phyloP scores from a whole-genome alignment of 2,329 filamentous ascomycete species.

The Fusarium lyarnte region DNA sequence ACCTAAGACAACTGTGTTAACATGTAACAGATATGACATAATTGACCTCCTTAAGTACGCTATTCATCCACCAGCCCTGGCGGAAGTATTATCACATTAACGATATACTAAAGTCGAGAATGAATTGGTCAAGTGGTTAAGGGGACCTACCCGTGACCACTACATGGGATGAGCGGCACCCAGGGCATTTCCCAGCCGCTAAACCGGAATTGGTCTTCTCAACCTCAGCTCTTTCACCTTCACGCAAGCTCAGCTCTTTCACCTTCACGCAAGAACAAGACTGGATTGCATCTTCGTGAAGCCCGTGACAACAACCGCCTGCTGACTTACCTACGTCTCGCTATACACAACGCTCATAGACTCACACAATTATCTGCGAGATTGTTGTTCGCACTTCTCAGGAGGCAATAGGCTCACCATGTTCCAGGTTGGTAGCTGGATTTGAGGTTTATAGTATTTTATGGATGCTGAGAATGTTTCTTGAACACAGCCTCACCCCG shows the following conservation, averaged over 20 bases:
- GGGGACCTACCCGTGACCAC: constrained; percentile 15
- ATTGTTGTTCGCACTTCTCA: not conserved
- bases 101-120: not conserved
- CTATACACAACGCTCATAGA: not conserved
- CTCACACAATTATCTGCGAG: not conserved
- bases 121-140: not conserved
- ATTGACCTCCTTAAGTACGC: not conserved
- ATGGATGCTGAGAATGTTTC: constrained; percentile 15
- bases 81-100: not conserved
- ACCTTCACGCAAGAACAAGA: not conserved
- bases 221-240: constrained; percentile 25
- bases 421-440: constrained; percentile 40
- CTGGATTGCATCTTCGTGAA: not conserved
- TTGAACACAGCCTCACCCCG: constrained; percentile 66
- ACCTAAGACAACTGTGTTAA: not conserved
- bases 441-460: not conserved
- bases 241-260: constrained; percentile 23
- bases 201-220: constrained; percentile 16
- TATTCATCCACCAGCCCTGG: too few species aligned
- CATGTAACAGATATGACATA: not conserved
- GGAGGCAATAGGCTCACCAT: constrained; percentile 18
- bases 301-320: not conserved
- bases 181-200: constrained; percentile 20
- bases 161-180: not conserved
- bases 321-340: not conserved